Percentiles rank a stretch among this genome's conserved stretches.
These are phyloP conservation scores for Cladosporium sp. DNA, from an alignment of 2,329 filamentous ascomycete species.

Conservation along the genomic window DNA sequence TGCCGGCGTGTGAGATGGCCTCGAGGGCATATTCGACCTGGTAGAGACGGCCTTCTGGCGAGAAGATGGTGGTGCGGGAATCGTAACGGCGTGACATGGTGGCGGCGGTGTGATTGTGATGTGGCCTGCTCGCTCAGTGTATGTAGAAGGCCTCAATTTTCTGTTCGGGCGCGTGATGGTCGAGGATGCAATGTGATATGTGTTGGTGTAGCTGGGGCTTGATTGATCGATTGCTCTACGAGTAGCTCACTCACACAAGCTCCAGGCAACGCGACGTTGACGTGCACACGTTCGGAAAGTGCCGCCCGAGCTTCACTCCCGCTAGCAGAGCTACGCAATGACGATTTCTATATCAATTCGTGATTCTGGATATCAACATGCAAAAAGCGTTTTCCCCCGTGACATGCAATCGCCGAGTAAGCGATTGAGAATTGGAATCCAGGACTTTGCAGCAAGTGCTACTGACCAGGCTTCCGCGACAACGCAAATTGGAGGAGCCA, in stretches of 20 bases:
- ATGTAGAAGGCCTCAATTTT: neutral
- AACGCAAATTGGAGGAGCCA: neutral
- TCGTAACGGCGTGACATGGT: conserved; percentile 40
- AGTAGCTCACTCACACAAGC: conserved; percentile 11
- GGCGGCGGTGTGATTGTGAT: conserved; percentile 13
- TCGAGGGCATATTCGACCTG: conserved; percentile 99
- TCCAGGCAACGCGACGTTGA: conserved; percentile 20
- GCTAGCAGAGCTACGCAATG: conserved; percentile 13
- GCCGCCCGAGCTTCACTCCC: conserved; percentile 19
- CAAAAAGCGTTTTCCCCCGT: neutral
- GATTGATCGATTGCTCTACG: conserved; percentile 10
- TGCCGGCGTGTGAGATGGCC: conserved; percentile 97
- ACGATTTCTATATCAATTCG: conserved; percentile 19
- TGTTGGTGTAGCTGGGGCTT: conserved; percentile 11
- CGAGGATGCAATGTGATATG: neutral
- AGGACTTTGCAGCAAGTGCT: neutral
- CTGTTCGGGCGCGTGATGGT: conserved; percentile 1
- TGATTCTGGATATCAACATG: neutral
- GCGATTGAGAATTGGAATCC: neutral
- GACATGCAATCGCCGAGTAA: conserved; percentile 10
- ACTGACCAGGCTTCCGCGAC: neutral
- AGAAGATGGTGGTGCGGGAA: conserved; percentile 88
- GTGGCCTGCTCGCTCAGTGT: conserved; percentile 3
- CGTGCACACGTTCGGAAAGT: conserved; percentile 13
- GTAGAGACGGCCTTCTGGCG: conserved; percentile 95